Evolutionary conservation across 129 eudicot species (phyloP).

Genomic region (Sambucus nigra): DNA sequence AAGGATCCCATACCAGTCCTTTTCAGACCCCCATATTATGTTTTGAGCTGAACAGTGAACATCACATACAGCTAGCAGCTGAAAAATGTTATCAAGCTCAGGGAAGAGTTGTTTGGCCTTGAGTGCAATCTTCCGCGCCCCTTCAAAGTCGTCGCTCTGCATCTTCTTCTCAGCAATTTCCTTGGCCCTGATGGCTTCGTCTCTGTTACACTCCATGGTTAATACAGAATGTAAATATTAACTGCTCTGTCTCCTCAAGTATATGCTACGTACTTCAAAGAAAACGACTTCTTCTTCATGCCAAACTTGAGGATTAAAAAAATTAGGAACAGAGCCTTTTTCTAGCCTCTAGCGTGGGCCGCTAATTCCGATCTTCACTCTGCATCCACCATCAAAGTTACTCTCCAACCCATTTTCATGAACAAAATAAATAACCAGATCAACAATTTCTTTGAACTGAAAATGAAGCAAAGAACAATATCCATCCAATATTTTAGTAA

Average conservation of each 20-base stretch:
- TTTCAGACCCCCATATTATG: conserved; percentile 41
- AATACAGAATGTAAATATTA: conserved; percentile 4
- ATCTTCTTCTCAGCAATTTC: conserved; percentile 71
- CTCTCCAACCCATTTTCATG: neutral
- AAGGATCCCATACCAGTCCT: conserved; percentile 80
- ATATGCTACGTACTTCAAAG: neutral
- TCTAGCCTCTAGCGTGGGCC: conserved; percentile 11
- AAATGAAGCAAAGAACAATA: neutral
- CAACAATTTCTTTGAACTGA: neutral
- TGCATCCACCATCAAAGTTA: conserved; percentile 4
- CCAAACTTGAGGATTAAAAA: neutral
- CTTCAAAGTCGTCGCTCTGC: conserved; percentile 60
- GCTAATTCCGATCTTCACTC: neutral
- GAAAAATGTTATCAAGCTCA: conserved; percentile 61
- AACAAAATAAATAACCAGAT: neutral
- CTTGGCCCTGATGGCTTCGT: conserved; percentile 70
- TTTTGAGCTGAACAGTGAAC: conserved; percentile 76
- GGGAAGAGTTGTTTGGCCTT: conserved; percentile 65
- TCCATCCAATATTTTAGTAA: neutral
- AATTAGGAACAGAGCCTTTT: conserved; percentile 4
- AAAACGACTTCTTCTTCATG: neutral
- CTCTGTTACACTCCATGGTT: conserved; percentile 89
- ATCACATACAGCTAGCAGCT: conserved; percentile 64
- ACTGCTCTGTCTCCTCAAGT: neutral
- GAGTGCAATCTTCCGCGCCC: conserved; percentile 64